phyloP scores from a whole-genome alignment of 1,284 basidiomycete genomes.

The Paramarasmius palmivorus region DNA sequence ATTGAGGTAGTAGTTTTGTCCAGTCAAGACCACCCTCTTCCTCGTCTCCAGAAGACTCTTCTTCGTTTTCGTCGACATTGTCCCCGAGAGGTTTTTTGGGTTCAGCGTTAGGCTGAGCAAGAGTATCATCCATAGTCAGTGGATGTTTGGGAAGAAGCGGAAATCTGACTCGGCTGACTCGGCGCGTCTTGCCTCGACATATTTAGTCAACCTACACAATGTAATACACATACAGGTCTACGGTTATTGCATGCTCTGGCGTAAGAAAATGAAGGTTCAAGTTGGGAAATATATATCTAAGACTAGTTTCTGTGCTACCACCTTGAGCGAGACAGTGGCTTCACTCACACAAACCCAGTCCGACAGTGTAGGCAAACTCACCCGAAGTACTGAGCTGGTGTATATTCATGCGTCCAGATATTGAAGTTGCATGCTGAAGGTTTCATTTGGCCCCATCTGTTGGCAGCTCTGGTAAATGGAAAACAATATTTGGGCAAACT shows the following conservation, averaged over 20 bases:
- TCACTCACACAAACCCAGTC: too few relatives aligned
- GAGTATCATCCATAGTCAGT: constrained; percentile 30
- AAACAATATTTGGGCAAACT: constrained; percentile 62
- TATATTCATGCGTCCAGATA: constrained; percentile 72
- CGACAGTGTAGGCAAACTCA: too few relatives aligned
- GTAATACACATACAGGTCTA: too few relatives aligned
- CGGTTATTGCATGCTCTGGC: too few relatives aligned
- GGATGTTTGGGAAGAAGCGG: background rate
- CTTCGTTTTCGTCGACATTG: constrained; percentile 40
- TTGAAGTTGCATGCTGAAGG: constrained; percentile 67
- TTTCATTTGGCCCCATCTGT: constrained; percentile 46
- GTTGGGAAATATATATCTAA: too few relatives aligned
- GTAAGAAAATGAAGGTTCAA: too few relatives aligned
- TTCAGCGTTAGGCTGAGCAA: constrained; percentile 19
- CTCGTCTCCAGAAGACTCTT: constrained; percentile 41
- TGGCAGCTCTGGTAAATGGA: constrained; percentile 62
- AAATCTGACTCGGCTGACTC: too few relatives aligned
- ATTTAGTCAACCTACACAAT: too few relatives aligned
- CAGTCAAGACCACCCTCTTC: constrained; percentile 48
- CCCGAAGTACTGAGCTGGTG: constrained; percentile 67
- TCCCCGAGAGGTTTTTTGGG: constrained; percentile 8
- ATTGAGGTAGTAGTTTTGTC: constrained; percentile 43
- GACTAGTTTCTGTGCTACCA: too few relatives aligned
- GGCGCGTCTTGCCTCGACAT: too few relatives aligned
- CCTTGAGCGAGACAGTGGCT: too few relatives aligned